A percentile compares a stretch with the other conserved stretches of the same genome.
These are phyloP conservation scores for Rutstroemia sydowiana DNA, from an alignment of 2,329 filamentous ascomycete genomes.

Conservation along the genomic window DNA sequence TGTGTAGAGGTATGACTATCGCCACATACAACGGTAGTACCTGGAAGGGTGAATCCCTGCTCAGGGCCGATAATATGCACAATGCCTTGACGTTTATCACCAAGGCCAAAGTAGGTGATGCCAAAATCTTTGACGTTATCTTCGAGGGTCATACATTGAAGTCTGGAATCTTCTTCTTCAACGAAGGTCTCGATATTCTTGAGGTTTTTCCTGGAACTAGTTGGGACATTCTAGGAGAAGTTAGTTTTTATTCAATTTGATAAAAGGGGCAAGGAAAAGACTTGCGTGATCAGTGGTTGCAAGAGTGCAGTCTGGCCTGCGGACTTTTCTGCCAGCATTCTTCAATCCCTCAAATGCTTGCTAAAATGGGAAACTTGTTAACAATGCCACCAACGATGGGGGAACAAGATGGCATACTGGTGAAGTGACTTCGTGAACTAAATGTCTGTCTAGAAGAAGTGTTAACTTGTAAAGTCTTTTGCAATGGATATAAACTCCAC, in stretches of 20 bases:
- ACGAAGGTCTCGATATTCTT: conserved; percentile 88
- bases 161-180: conserved; percentile 76
- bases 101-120: conserved; percentile 93
- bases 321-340: conserved; percentile 80
- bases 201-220: conserved; percentile 80
- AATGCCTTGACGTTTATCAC: conserved; percentile 94
- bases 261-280: background rate
- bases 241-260: conserved; percentile 14
- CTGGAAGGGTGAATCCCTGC: conserved; percentile 96
- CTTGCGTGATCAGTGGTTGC: conserved; percentile 79
- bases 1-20: conserved; percentile 98
- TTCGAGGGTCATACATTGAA: conserved; percentile 92
- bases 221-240: conserved; percentile 74
- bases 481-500: conserved; percentile 24
- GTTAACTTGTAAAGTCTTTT: conserved; percentile 11
- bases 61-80: conserved; percentile 98
- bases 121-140: conserved; percentile 96
- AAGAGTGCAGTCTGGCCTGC: conserved; percentile 92
- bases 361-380: conserved; percentile 36
- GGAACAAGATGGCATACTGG: conserved; percentile 51
- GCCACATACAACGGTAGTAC: conserved; percentile 93
- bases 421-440: conserved; percentile 97
- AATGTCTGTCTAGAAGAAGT: conserved; percentile 64
- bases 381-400: background rate
- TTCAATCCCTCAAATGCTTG: conserved; percentile 80